Evolutionary conservation across 2,329 filamentous ascomycete genomes (phyloP).

Genomic region (Diaporthe capsici): DNA sequence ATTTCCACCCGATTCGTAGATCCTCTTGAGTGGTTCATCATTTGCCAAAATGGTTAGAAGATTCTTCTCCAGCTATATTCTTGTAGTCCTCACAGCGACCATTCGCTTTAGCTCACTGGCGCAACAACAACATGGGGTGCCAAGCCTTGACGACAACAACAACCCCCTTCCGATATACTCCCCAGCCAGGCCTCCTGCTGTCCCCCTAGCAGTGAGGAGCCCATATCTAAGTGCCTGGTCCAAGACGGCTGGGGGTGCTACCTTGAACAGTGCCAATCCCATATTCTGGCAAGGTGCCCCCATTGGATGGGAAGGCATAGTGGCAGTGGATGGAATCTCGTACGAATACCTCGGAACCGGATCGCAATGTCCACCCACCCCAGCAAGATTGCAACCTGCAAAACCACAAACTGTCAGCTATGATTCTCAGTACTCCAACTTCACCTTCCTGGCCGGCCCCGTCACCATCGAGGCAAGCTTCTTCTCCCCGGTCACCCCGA

Average conservation of each 20-base stretch:
- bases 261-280: constrained; percentile 77
- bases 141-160: constrained; percentile 27
- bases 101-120: not conserved
- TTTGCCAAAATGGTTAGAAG: constrained; percentile 20
- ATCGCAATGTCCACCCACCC: constrained; percentile 56
- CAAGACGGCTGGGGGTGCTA: constrained; percentile 74
- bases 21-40: not conserved
- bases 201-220: constrained; percentile 66
- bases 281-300: constrained; percentile 57
- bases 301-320: constrained; percentile 44
- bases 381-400: constrained; percentile 44
- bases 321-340: constrained; percentile 47
- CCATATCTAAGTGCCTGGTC: constrained; percentile 71
- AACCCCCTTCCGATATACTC: constrained; percentile 46
- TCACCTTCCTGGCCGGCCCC: constrained; percentile 47
- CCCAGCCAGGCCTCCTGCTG: constrained; percentile 51
- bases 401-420: constrained; percentile 42
- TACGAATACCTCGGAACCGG: constrained; percentile 59
- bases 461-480: constrained; percentile 61
- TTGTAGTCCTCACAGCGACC: not conserved
- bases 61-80: not conserved
- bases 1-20: not conserved
- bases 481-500: constrained; percentile 81
- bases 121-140: constrained; percentile 5
- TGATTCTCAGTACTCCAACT: constrained; percentile 45